Evolutionary conservation across 2,329 filamentous ascomycete genomes (phyloP).

Genomic region (Aureobasidium sp.): DNA sequence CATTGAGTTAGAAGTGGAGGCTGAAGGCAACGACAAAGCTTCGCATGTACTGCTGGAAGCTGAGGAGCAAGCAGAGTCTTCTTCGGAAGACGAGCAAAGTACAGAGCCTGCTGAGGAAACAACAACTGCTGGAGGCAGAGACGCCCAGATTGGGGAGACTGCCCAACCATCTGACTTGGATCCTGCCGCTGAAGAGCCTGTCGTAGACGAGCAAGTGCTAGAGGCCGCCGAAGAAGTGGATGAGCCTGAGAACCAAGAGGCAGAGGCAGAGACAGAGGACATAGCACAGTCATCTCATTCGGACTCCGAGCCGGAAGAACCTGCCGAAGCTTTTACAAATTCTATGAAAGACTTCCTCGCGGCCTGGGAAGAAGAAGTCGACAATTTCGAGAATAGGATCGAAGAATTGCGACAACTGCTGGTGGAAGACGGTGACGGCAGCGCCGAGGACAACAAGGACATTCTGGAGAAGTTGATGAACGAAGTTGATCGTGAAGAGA

Average conservation of each 20-base stretch:
- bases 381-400: background rate
- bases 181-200: background rate
- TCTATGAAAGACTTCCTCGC: constrained; percentile 4
- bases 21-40: background rate
- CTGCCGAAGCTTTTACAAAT: background rate
- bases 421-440: background rate
- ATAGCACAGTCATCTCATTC: background rate
- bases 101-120: background rate
- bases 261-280: background rate
- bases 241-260: background rate
- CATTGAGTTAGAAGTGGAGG: background rate
- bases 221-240: background rate
- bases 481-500: background rate
- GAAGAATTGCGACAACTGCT: background rate
- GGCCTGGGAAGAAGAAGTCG: constrained; percentile 6
- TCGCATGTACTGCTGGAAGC: background rate
- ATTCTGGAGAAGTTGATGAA: constrained; percentile 5
- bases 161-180: background rate
- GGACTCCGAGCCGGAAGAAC: background rate
- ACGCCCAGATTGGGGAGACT: background rate
- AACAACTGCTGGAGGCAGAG: too few relatives aligned
- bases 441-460: background rate
- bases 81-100: background rate
- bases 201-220: background rate
- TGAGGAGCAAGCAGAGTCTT: background rate